Base-by-base conservation (phyloP, 768 basidiomycete genomes). In the Russula dissimulans region DNA sequence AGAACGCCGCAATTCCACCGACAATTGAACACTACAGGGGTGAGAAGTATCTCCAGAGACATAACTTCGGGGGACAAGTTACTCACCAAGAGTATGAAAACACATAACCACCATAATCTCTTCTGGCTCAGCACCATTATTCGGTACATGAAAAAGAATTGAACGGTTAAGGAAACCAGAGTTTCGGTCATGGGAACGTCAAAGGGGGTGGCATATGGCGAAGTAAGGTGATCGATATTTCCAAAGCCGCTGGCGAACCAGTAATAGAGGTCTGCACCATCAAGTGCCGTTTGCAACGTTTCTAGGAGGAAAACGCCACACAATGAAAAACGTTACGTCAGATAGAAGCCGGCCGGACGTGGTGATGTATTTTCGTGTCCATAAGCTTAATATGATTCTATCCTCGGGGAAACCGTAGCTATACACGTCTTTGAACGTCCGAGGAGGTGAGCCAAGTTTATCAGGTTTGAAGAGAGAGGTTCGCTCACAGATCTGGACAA, bases 71-170 rank as follows among this genome's bases (percentile, higher is more conserved):
- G 10, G 31, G 31, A 12, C 8, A 9, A 36, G 10, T 15, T 5
- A 42, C 5, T 18, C 22, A 50, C 49, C 49, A 50, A 32, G 22
- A 10, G 18, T 32, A 50, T 50, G 12, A 50, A 15, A 12, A 22
- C 1, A 5, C 49, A 50, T 36, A 50, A 8, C 49, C 34, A 50
- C 18, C 49, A 18, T 1, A 34, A 22, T 22, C 12, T 17, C 49
- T 38, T 51, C 34, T 36, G 18, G 34, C 18, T 38, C 9, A 61
- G 56, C 34, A 61, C 39, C 55, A 49, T 67, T 29, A 73, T 73
- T 15, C 71, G 67, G 49, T 70, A 71, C 47, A 67, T 69, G 65
- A 70, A 73, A 55, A 73, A 73, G 7, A 71, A 44, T 57, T 72
- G 70, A 12, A 72, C 67, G 8, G 62, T 57, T 31, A 72, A 58